Percentiles rank a stretch among this genome's conserved stretches.
These are phyloP conservation scores for Rubia occidens DNA, from an alignment of 305 asterid genomes.

Conservation along the genomic window DNA sequence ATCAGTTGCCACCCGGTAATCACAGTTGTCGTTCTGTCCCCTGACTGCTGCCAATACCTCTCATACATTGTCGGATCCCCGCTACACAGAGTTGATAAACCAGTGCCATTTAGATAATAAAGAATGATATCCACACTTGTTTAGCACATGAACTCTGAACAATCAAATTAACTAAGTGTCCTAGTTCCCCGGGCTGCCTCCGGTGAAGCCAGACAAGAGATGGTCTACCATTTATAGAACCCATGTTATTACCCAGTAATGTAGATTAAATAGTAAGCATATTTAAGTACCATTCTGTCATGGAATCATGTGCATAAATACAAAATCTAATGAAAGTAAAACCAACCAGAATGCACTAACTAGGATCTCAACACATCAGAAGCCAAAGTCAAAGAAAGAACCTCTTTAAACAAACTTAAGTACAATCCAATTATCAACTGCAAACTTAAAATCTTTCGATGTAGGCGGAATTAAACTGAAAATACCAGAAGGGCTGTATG, in stretches of 20 bases:
- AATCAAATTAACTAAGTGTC: neutral
- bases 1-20: slow-evolving; percentile 84
- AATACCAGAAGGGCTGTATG: neutral
- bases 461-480: neutral
- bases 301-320: slow-evolving; percentile 2
- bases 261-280: neutral
- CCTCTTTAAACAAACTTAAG: neutral
- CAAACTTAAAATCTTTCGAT: neutral
- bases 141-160: neutral
- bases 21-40: slow-evolving; percentile 52
- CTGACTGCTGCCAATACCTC: slow-evolving; percentile 61
- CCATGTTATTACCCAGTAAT: slow-evolving; percentile 4
- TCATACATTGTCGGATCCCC: slow-evolving; percentile 96
- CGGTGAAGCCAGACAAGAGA: slow-evolving; percentile 7
- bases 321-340: neutral
- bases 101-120: neutral
- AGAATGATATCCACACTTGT: neutral
- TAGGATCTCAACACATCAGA: slow-evolving; percentile 5
- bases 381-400: slow-evolving; percentile 3
- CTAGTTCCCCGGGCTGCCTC: neutral
- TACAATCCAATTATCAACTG: neutral
- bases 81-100: slow-evolving; percentile 25
- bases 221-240: slow-evolving; percentile 5
- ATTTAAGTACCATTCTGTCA: neutral
- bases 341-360: neutral